These are phyloP conservation scores for Fonsecaea multimorphosa DNA, from an alignment of 2,329 filamentous ascomycete species.

Conservation along the genomic window DNA sequence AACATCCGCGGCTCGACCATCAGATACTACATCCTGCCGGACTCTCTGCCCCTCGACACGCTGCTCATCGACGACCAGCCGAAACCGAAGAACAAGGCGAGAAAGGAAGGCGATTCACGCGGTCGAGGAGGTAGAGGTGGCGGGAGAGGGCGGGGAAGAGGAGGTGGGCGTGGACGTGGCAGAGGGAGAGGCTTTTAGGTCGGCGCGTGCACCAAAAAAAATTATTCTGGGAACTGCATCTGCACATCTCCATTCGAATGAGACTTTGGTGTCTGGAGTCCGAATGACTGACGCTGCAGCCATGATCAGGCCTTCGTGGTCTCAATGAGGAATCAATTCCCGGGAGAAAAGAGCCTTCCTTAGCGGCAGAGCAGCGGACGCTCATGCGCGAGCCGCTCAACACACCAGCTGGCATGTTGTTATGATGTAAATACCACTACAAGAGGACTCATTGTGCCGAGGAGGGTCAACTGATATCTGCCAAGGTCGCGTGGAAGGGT, in stretches of 20 bases:
- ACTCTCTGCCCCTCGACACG: constrained; percentile 92
- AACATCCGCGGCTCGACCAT: constrained; percentile 96
- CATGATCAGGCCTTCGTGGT: neutral
- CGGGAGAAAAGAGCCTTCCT: neutral
- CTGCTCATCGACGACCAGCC: constrained; percentile 94
- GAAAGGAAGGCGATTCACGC: constrained; percentile 69
- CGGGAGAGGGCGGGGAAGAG: constrained; percentile 58
- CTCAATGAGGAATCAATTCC: neutral
- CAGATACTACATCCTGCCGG: constrained; percentile 94
- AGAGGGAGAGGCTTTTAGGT: constrained; percentile 48
- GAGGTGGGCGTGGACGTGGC: constrained; percentile 63
- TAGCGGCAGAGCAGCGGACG: neutral
- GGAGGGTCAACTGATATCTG: too few relatives aligned
- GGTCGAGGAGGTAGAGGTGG: constrained; percentile 53
- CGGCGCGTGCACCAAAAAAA: constrained; percentile 1
- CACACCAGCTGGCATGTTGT: neutral
- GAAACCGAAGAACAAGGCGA: constrained; percentile 99
- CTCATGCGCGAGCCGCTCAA: neutral
- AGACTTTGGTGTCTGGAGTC: neutral
- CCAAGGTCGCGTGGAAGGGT: too few relatives aligned
- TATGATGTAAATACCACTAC: neutral
- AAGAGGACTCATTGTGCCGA: neutral
- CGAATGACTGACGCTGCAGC: neutral
- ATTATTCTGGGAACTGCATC: neutral
- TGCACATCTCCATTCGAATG: neutral